These are phyloP conservation scores for Diospyros lotus DNA, from an alignment of 148 eudicot species.

Conservation along the genomic window DNA sequence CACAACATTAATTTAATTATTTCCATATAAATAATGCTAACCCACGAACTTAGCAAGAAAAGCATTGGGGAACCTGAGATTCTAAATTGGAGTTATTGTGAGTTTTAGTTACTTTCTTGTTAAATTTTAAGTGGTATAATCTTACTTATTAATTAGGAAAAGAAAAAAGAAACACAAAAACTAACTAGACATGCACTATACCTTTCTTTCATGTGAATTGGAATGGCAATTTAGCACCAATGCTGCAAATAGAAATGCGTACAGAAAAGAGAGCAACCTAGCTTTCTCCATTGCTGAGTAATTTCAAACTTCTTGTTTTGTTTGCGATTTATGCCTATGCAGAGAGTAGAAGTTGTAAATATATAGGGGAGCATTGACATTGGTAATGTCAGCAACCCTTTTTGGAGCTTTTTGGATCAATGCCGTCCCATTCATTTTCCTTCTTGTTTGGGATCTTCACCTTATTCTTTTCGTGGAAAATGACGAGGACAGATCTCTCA, in stretches of 20 bases:
- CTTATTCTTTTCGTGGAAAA: too few relatives aligned
- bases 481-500: too few relatives aligned
- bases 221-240: neutral
- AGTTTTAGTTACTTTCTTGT: too few relatives aligned
- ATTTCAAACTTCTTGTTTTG: neutral
- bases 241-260: neutral
- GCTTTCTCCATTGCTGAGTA: neutral
- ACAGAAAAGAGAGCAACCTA: neutral
- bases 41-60: too few relatives aligned
- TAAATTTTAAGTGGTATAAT: too few relatives aligned
- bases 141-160: too few relatives aligned
- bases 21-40: too few relatives aligned
- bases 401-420: neutral
- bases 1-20: neutral
- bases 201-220: neutral
- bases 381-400: neutral
- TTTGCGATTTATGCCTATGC: neutral
- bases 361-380: neutral
- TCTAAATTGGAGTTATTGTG: neutral
- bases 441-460: too few relatives aligned
- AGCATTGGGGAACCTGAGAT: neutral
- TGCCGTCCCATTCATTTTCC: too few relatives aligned
- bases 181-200: neutral
- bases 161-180: too few relatives aligned
- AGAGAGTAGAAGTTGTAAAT: neutral